Conservation (phyloP, 1,284 basidiomycete genomes). For the Ustilago sp. region DNA sequence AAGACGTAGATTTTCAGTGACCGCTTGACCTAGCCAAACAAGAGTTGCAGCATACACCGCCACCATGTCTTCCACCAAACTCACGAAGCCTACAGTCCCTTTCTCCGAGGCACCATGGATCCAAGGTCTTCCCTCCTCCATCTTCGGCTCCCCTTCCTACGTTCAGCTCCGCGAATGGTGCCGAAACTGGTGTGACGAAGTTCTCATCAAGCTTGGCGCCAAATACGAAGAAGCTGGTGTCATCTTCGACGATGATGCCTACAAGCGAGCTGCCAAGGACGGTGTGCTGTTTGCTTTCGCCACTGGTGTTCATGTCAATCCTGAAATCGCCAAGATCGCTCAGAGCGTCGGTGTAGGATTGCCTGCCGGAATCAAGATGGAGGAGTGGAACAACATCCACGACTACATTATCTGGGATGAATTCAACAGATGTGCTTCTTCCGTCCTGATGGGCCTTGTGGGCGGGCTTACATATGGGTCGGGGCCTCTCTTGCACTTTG, state of each 20-base stretch:
- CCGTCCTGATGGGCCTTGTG: conserved; percentile 45
- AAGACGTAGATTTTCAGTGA: neutral
- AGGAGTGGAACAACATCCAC: conserved; percentile 63
- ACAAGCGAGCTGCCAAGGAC: conserved; percentile 55
- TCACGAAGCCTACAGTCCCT: conserved; percentile 49
- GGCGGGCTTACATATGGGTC: conserved; percentile 45
- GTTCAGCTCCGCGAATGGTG: conserved; percentile 49
- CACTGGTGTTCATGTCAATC: conserved; percentile 41
- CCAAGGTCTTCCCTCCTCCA: conserved; percentile 51
- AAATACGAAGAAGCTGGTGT: conserved; percentile 48
- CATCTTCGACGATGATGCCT: conserved; percentile 42
- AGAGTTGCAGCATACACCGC: neutral
- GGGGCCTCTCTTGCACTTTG: conserved; percentile 61
- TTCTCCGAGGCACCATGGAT: conserved; percentile 58
- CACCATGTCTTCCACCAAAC: conserved; percentile 34
- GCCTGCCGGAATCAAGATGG: conserved; percentile 50
- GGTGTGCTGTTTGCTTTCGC: conserved; percentile 60
- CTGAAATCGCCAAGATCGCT: conserved; percentile 52
- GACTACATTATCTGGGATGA: conserved; percentile 64
- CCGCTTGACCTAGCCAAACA: neutral
- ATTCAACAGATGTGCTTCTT: conserved; percentile 48
- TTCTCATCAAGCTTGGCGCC: conserved; percentile 42
- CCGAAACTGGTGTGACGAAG: conserved; percentile 46
- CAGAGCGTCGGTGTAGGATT: conserved; percentile 32
- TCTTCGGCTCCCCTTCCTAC: conserved; percentile 50